Base-by-base conservation (phyloP, 1,284 basidiomycete genomes). In the Rhizoctonia solani region DNA sequence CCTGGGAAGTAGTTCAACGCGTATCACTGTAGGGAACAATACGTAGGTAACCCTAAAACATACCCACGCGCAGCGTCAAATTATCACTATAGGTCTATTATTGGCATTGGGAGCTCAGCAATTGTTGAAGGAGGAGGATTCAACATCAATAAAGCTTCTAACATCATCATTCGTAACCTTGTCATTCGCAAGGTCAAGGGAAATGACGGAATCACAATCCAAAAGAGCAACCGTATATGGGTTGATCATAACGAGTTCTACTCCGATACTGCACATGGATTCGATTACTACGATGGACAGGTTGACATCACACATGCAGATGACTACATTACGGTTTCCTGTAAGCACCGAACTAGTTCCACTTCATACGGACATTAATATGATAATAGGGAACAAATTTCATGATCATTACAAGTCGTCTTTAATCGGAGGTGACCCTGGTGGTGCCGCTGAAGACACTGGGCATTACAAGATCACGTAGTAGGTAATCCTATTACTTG, bases 241-340 rank as follows among this genome's bases (percentile, higher is more conserved):
- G 37, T 69, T 34, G 68, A 69, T 34, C 68, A 69, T 67, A 74
- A 76, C 63, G 68, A 69, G 41, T 63, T 69, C 41, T 67, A 53
- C 55, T 59, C 54, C n/a, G 68, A 69, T 29, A 58, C 49, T 19
- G 42, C 29, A 19, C 53, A 66, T 30, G 65, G 55, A 11, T 67
- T 59, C 25, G 68, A 69, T 50, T 69, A 67, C 29, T 69, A 69
- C 29, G 68, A 69, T 30, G 68, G 68, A n/a, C 47, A 46, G 25
- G 54, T 67, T 2, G 68, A 69, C 41, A 69, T 69, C 37, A 69
- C 54, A 23, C 68, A 69, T 41, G 68, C 46, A 19, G 58, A 61
- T 46, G 58, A 61, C 34, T 61, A 50, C 11, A 50, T 61, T 19
- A 61, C 58, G 3, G 58, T 61, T 2, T 61, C 58, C 9, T 61